Base-by-base conservation (phyloP, 1,284 basidiomycete species). In the Ganoderma leucocontextum region DNA sequence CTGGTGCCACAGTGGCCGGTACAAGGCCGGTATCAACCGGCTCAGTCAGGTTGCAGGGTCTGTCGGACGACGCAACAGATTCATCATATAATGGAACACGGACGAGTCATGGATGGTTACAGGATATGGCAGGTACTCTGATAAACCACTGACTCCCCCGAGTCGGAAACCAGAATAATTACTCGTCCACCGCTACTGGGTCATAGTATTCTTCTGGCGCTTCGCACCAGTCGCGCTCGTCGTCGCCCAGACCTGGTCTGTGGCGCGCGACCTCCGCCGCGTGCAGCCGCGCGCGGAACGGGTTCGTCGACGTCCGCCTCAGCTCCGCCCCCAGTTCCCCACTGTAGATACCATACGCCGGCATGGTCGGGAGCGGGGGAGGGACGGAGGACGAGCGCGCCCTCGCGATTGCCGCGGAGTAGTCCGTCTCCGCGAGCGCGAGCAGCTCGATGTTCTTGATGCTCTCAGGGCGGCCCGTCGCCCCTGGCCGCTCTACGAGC, bases 251-350 rank as follows among this genome's bases (percentile, higher is more conserved):
- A 47, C n/a, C 8, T 1, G 22, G 9, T 4, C 25, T 12, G 22
- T 12, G 22, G 2, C 47, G 47, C 47, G 47, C 47, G 13, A 12
- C 22, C 22, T 49, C 47, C 22, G 22, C 47, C 22, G 47, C 47
- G 22, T 22, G 52, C 13, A 55, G 13, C 25, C 52, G 29, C 29
- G 29, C 52, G 15, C 33, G 52, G 7, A 55, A 55, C 52, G 52
- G 52, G 52, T 55, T 55, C 29, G 52, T 55, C 52, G 52, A 55
- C 29, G 52, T 55, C 52, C 52, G 10, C 52, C 4, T 29, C 29
- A 55, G 52, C 52, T 49, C 47, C 22, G 22, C 47, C 9, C 52
- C 52, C 29, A 55, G 29, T 10, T 35, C 52, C 12, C 9, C 39
- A 39, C n/a, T n/a, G n/a, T 39, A 13, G 15, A 17, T 13, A 19